phyloP scores from a whole-genome alignment of 352 stramenopile species.

The Globisporangium cylindrosporum region DNA sequence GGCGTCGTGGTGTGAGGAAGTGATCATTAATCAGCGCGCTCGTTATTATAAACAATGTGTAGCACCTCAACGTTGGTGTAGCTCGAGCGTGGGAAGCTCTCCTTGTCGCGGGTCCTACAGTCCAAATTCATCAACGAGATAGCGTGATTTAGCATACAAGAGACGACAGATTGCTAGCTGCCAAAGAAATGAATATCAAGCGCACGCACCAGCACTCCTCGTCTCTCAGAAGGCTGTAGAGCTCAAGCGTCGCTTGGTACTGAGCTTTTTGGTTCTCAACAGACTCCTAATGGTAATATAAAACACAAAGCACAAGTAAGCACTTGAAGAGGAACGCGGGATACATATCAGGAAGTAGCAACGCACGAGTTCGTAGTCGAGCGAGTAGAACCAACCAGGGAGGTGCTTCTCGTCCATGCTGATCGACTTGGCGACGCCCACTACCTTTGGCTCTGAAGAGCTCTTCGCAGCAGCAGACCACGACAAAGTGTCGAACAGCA shows the following conservation, averaged over 20 bases:
- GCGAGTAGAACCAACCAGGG: conserved; percentile 67
- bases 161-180: background rate
- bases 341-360: background rate
- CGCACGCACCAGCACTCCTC: conserved; percentile 59
- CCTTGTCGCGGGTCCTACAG: conserved; percentile 65
- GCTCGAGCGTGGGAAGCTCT: conserved; percentile 75
- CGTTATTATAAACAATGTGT: background rate
- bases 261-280: conserved; percentile 45
- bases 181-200: background rate
- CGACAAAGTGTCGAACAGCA: conserved; percentile 38
- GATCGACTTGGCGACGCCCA: conserved; percentile 54
- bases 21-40: background rate
- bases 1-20: background rate
- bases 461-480: conserved; percentile 37
- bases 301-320: background rate
- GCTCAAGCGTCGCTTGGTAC: conserved; percentile 42
- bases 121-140: background rate
- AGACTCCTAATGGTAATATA: conserved; percentile 27
- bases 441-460: conserved; percentile 31
- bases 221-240: conserved; percentile 68
- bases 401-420: conserved; percentile 35
- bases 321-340: background rate
- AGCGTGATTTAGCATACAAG: background rate
- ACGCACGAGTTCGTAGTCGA: conserved; percentile 50
- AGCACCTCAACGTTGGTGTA: conserved; percentile 68